Conservation (phyloP, 805 yeast species). For the Saccharomycopsis sp. region DNA sequence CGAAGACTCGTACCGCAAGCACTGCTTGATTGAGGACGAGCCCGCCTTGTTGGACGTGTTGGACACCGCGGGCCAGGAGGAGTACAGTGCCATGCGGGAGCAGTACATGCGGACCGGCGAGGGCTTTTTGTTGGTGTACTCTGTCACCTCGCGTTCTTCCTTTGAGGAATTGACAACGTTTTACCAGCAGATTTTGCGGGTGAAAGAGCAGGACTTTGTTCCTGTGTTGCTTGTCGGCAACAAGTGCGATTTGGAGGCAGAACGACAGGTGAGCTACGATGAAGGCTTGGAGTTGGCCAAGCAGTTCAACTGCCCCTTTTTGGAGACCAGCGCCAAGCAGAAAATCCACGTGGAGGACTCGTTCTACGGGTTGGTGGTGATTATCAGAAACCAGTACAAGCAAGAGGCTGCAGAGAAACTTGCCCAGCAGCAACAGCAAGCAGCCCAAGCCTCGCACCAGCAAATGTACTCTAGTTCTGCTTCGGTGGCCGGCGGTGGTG, state of each 20-base stretch:
- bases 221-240: slow-evolving; percentile 78
- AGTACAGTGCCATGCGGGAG: slow-evolving; percentile 87
- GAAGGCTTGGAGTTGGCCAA: slow-evolving; percentile 58
- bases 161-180: slow-evolving; percentile 79
- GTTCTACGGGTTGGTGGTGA: slow-evolving; percentile 59
- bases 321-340: slow-evolving; percentile 91
- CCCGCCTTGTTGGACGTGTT: slow-evolving; percentile 75
- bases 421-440: background rate
- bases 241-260: slow-evolving; percentile 65
- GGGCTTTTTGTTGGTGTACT: slow-evolving; percentile 83
- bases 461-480: background rate
- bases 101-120: slow-evolving; percentile 95
- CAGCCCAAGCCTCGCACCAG: background rate
- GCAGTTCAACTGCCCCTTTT: slow-evolving; percentile 60
- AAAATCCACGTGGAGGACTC: slow-evolving; percentile 85
- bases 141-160: slow-evolving; percentile 76
- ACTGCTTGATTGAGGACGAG: slow-evolving; percentile 72
- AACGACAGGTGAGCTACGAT: slow-evolving; percentile 63
- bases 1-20: slow-evolving; percentile 86
- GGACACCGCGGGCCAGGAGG: slow-evolving; percentile 98
- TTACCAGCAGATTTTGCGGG: slow-evolving; percentile 69
- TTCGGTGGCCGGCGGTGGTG: background rate
- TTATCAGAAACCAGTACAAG: slow-evolving; percentile 29
- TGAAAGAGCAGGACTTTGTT: slow-evolving; percentile 65
- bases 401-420: slow-evolving; percentile 4